These are phyloP conservation scores for Coprinopsis strossmayeri DNA, from an alignment of 768 basidiomycete species.

Conservation along the genomic window DNA sequence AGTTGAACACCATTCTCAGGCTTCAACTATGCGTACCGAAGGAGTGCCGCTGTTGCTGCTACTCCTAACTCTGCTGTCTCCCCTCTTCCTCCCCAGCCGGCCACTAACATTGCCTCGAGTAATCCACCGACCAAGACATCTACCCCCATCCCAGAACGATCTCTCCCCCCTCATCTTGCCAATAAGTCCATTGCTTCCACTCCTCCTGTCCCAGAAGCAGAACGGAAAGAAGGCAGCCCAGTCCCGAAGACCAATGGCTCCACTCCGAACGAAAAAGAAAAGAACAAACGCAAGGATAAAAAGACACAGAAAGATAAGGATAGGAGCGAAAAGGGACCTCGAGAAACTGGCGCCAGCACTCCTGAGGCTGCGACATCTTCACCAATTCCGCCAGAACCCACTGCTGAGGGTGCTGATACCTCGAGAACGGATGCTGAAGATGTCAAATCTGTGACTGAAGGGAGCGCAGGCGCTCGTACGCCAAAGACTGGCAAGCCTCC, in stretches of 20 bases:
- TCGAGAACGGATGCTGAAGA: constrained; percentile 24
- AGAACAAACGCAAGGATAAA: constrained; percentile 54
- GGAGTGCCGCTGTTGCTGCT: constrained; percentile 52
- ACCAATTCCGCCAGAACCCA: constrained; percentile 22
- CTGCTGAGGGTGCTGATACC: constrained; percentile 17
- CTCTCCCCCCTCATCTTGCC: constrained; percentile 22
- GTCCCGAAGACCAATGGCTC: constrained; percentile 37
- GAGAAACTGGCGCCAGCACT: constrained; percentile 20
- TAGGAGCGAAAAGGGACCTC: constrained; percentile 15
- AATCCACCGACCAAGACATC: constrained; percentile 30
- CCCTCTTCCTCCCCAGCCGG: constrained; percentile 34
- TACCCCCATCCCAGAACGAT: constrained; percentile 29
- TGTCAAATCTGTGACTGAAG: constrained; percentile 51
- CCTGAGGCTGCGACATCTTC: constrained; percentile 24
- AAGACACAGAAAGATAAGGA: constrained; percentile 42
- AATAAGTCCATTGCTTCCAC: constrained; percentile 33
- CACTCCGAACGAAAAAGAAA: constrained; percentile 40
- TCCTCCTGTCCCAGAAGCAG: constrained; percentile 24
- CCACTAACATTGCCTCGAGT: constrained; percentile 28
- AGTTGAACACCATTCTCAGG: constrained; percentile 36
- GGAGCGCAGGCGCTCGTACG: constrained; percentile 58
- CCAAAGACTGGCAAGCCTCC: constrained; percentile 59
- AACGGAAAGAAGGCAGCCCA: constrained; percentile 28
- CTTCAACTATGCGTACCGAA: constrained; percentile 94
- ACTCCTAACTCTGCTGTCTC: constrained; percentile 56